Evolutionary conservation across 2,329 filamentous ascomycete genomes (phyloP), one percentile per base, ranked within the genome.

Genomic region (Camptophora hylomeconis): DNA sequence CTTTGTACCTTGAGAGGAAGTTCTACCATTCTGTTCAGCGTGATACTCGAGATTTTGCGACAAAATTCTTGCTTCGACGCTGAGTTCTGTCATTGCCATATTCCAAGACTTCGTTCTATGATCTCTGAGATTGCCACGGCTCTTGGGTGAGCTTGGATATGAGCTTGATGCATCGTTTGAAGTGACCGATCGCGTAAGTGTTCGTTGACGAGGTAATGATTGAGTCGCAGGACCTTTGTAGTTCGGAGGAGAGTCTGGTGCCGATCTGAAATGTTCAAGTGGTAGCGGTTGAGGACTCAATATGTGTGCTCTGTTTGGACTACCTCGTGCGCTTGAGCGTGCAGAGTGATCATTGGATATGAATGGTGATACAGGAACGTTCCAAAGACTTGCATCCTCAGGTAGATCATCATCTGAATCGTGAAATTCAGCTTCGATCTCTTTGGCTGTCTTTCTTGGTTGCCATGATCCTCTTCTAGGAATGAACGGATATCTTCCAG

Each of bases 31-130:
- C 9, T 19, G 12, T 33, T 65, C 63, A 4, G 69, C 66, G 42
- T 71, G 68, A 26, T 60, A 63, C 42, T 74, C 70, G 35, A 76
- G 49, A 12, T 65, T 66, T 37, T 71, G 63, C 2, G 71, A 74
- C 32, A 76, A 52, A 20, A 68, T 62, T 42, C 62, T 63, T 2
- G 71, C 70, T 41, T 76, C 72, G 29, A 67, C 58, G 13, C 70
- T 73, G 20, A 76, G 52, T 38, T 71, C 65, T 2, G 60, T 60
- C 47, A 71, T 57, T 32, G 61, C 67, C 20, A 64, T 57, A 33
- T 67, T 67, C 61, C 72, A 75, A 0, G 69, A 73, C 42, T 69
- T 69, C 13, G 66, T 63, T 17, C 63, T 57, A 22, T 58, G 57
- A 26, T 46, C 42, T 4, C 40, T 36, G 18, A 41, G 33, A 24